Evolutionary conservation across 768 basidiomycete genomes (phyloP).

Genomic region (Sutorius australiensis): DNA sequence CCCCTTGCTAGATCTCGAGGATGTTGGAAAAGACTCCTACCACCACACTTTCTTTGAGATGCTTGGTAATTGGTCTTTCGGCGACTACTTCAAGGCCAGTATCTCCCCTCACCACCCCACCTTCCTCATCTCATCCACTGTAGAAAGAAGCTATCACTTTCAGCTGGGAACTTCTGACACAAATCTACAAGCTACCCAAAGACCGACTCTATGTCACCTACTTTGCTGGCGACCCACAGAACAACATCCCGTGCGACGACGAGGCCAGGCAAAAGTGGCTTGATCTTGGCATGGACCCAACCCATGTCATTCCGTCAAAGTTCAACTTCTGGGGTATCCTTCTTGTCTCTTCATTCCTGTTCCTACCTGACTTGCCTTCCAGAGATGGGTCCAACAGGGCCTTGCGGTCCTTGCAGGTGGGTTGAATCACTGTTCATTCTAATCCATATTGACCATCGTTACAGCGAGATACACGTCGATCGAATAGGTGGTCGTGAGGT

Average conservation of each 20-base stretch:
- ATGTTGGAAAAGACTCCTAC: conserved; percentile 98
- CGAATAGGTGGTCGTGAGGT: conserved; percentile 98
- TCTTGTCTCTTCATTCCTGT: neutral
- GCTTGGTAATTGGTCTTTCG: conserved; percentile 99
- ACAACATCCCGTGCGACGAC: conserved; percentile 79
- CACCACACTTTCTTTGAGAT: conserved; percentile 99
- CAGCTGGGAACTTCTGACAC: conserved; percentile 93
- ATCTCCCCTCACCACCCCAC: neutral
- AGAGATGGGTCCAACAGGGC: conserved; percentile 99
- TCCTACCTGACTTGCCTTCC: conserved; percentile 6
- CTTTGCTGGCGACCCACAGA: conserved; percentile 90
- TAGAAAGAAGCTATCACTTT: conserved; percentile 91
- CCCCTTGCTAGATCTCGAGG: conserved; percentile 75
- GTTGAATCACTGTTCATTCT: neutral
- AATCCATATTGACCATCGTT: conserved; percentile 1
- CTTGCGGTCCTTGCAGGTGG: conserved; percentile 94
- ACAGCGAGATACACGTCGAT: conserved; percentile 93
- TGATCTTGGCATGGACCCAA: conserved; percentile 81
- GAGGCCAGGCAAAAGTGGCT: conserved; percentile 89
- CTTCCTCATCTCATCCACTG: neutral
- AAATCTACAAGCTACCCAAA: conserved; percentile 81
- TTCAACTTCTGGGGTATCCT: conserved; percentile 97
- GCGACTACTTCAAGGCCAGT: conserved; percentile 96
- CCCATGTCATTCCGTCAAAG: conserved; percentile 90
- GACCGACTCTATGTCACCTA: conserved; percentile 97